Base-by-base conservation (phyloP, 176 grass and related monocot species). In the Triticum turgidum region DNA sequence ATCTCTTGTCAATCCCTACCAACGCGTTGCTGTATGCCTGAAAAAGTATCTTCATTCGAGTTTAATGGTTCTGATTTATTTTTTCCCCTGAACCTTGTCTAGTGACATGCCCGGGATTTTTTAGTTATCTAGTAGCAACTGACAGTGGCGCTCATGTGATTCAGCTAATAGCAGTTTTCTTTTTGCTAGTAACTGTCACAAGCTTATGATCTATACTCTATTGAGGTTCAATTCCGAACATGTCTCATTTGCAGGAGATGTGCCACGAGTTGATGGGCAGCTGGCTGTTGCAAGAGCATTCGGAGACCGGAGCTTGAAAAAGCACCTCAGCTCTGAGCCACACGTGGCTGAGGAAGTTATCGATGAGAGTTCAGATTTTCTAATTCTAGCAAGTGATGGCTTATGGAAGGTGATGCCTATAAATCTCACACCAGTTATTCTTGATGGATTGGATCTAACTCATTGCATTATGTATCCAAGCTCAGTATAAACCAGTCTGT, bases 381-480 rank as follows among this genome's bases (percentile, higher is more conserved):
- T 99, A 81, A 99, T 99, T 88, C 94, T 99, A 78, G 97, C 97
- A 81, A 99, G 97, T 72, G 97, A 99, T 63, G 97, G 97, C 21
- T 89, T 99, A 44, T 99, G 97, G 97, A 99, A 99, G 97, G 97
- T 99, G 85, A 91, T 78, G 21, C 24, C 34, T 82, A 41, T n/a
- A 69, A 72, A 72, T 47, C 30, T 88, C 39, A 52, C 69, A 64
- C 51, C 58, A 14, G 65, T 63, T 24, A 27, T 88, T 30, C 17
- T 9, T 79, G 54, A 83, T 41, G 34, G 29, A 77, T 83, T 56
- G 58, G 20, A 62, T 24, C 65, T 21, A 21, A 45, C 65, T 83
- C 27, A 27, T 45, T 84, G 66, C 30, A 65, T 65, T 79, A 18
- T 33, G 64, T 56, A n/a, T 7, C 67, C 73, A 66, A 77, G 42